Base-by-base conservation (phyloP, 2,329 filamentous ascomycete species). In the Aspergillus udagawae region DNA sequence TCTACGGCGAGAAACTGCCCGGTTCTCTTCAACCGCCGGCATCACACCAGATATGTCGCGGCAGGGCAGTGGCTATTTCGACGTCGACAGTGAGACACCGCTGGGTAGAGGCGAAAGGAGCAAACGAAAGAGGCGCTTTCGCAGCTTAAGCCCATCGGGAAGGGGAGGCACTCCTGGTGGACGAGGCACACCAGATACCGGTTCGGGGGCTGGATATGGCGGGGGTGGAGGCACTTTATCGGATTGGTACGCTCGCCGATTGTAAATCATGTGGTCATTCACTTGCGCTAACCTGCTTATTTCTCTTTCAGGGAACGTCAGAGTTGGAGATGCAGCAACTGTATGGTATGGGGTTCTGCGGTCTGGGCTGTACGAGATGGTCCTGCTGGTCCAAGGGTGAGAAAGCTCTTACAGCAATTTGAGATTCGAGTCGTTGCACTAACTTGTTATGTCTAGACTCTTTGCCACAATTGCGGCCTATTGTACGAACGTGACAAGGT, bases 361-460 rank as follows among this genome's bases (percentile, higher is more conserved):
- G 91, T 97, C 8, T 99, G 94, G 94, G 92, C 91, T 51, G 93
- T 97, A 3, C 83, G 94, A 66, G 92, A 97, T 75, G 94, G 94
- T 25, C 94, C 94, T 14, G 81, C 84, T 54, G 93, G 92, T 54
- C 84, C 90, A 62, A 88, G 90, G 75, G 91, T 94, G 79, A 82
- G 89, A 29, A 59, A 57, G 54, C 45, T 53, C 62, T 38, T 35
- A 7, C 20, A 29, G 44, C n/a, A 48, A 20, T 38, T 23, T 52
- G 23, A 7, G 32, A 38, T 38, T 38, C 32, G 14, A 38, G 32
- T 28, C 25, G 42, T n/a, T 28, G 7, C 12, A 51, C 65, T 69
- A 52, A 71, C 60, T 42, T 28, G 35, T 32, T 23, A 49, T 53
- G 44, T 63, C 52, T 64, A 92, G 90, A 89, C 90, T 29, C 84